Base-by-base conservation (phyloP, 148 eudicot species). In the Chenopodium suecicum region DNA sequence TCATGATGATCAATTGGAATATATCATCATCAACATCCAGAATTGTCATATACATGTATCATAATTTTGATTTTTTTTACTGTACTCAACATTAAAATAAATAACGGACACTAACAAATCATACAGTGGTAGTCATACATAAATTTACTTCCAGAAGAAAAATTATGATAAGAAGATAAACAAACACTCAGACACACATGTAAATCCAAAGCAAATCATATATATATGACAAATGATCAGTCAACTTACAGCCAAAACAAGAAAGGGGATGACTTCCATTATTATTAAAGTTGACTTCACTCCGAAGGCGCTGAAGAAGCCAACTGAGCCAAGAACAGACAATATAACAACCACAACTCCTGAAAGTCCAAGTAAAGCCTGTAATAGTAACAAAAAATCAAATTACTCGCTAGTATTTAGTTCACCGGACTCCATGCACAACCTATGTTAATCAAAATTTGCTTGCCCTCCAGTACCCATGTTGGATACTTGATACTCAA, bases 181-280 rank as follows among this genome's bases (percentile, higher is more conserved):
- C 58, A 23, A 72, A 64, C 27, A 66, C 14, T 54, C 25, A 16
- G 60, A n/a, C 17, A 54, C 74, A 27, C n/a, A 16, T 11, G 29
- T 52, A 31, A 56, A 74, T 75, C 65, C 75, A 67, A 73, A 72
- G 34, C 22, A 19, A 19, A 69, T 52, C 19, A 67, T 7, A 78
- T 23, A 20, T 41, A 67, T 56, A 54, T 14, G 47, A 65, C 32
- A 25, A 27, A 74, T 63, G 77, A 50, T 25, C 74, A 34, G 50
- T 12, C 23, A 78, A 88, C 93, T 87, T 83, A 90, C 93, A 74
- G 93, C 93, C 84, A 90, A 84, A 86, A 90, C 93, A 29, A 90
- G 87, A 86, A 90, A 90, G 7, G 93, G 93, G 63, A 90, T 90
- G 86, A 90, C 93, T 89, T 90, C 93, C 89, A 89, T 83, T 29